Percentiles rank a stretch among this genome's conserved stretches.
Evolutionary conservation across 225 moss, liverwort and hornwort species (phyloP).

Genomic region (Marchantia paleacea): DNA sequence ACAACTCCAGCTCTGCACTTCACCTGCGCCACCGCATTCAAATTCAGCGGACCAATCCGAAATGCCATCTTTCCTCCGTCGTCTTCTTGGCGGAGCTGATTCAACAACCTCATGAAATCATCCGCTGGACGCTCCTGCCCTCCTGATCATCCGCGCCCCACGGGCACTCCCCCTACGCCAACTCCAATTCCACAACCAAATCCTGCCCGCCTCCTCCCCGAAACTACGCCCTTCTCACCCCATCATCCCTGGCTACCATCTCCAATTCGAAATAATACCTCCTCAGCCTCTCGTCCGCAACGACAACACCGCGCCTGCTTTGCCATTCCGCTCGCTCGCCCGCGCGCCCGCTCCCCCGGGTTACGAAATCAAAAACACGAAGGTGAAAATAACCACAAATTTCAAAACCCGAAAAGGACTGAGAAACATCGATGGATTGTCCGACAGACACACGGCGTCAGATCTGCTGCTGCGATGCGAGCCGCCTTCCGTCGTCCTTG

Average conservation of each 20-base stretch:
- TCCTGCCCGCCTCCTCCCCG: neutral
- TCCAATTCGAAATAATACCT: neutral
- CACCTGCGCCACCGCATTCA: constrained; percentile 52
- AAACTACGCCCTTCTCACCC: neutral
- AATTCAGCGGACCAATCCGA: constrained; percentile 38
- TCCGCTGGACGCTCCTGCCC: neutral
- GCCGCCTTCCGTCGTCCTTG: too few relatives aligned
- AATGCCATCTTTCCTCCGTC: constrained; percentile 36
- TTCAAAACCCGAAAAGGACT: constrained; percentile 1
- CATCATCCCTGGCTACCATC: constrained; percentile 1
- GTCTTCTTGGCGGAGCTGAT: constrained; percentile 15
- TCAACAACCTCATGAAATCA: constrained; percentile 11
- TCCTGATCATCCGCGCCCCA: neutral
- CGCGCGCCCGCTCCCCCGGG: too few relatives aligned
- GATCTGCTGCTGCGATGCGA: neutral
- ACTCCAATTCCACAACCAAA: neutral
- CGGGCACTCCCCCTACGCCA: neutral
- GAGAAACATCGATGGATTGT: neutral
- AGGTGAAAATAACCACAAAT: constrained; percentile 1
- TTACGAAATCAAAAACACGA: constrained; percentile 3
- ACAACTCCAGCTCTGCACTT: neutral
- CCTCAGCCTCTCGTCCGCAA: neutral
- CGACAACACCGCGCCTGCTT: neutral
- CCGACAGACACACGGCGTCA: neutral
- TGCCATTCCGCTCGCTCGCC: too few relatives aligned